A percentile compares a stretch with the other conserved stretches of the same genome.
Conservation (phyloP, 2,329 filamentous ascomycete genomes). For the Microcera coccophila region DNA sequence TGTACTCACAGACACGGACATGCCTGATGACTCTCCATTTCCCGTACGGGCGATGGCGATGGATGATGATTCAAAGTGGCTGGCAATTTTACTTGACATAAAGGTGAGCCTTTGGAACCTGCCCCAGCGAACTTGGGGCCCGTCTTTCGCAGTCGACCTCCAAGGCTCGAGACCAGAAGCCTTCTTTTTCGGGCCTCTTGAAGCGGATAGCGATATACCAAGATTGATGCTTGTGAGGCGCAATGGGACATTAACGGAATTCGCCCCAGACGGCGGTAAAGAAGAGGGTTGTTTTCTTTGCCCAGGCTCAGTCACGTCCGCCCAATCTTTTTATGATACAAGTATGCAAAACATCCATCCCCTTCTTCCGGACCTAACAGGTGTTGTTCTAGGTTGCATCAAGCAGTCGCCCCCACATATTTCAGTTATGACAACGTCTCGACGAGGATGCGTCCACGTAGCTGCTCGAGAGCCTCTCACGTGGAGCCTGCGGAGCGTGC, state of each 20-base stretch:
- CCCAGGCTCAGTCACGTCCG: constrained; percentile 50
- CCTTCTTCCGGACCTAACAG: background rate
- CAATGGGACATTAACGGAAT: constrained; percentile 60
- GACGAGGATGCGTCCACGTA: constrained; percentile 48
- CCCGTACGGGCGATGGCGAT: constrained; percentile 62
- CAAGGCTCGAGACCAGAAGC: constrained; percentile 54
- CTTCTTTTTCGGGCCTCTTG: constrained; percentile 57
- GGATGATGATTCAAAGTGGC: constrained; percentile 59
- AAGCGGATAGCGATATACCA: constrained; percentile 33
- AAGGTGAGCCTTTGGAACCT: constrained; percentile 63
- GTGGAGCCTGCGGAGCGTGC: constrained; percentile 50
- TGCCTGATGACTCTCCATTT: constrained; percentile 45
- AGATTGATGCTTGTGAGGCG: constrained; percentile 59
- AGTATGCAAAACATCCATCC: constrained; percentile 30
- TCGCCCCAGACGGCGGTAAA: constrained; percentile 45
- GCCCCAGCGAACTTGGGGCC: constrained; percentile 51
- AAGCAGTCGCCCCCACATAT: constrained; percentile 12
- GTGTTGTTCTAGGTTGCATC: constrained; percentile 5
- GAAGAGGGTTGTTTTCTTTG: constrained; percentile 46
- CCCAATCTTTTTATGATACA: constrained; percentile 44
- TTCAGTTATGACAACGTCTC: constrained; percentile 44
- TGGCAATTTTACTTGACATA: constrained; percentile 61
- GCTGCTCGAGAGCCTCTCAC: constrained; percentile 38
- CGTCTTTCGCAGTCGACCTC: constrained; percentile 49
- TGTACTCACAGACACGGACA: constrained; percentile 38